Evolutionary conservation across 208 protist species (phyloP).

Genomic region (Trypanosoma melophagium): DNA sequence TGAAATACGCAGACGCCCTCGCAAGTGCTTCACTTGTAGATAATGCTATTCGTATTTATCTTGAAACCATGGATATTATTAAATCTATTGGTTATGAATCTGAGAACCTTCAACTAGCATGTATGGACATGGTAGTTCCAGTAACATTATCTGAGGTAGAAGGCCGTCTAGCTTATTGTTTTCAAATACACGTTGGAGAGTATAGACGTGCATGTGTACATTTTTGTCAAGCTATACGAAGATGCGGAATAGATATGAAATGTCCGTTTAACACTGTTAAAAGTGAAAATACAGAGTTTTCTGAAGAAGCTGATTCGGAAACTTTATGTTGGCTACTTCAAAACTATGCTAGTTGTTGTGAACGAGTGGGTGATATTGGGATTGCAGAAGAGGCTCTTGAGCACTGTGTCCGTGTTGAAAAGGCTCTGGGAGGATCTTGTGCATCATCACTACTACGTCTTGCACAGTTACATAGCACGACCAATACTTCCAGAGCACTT

Average conservation of each 20-base stretch:
- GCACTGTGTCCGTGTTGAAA: constrained; percentile 58
- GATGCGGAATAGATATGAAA: constrained; percentile 19
- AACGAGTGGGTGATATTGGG: constrained; percentile 44
- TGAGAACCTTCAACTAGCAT: constrained; percentile 28
- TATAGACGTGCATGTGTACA: constrained; percentile 61
- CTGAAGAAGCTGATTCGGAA: constrained; percentile 42
- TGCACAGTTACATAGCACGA: constrained; percentile 38
- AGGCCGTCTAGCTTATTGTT: constrained; percentile 61
- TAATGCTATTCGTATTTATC: constrained; percentile 58
- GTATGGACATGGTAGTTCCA: constrained; percentile 34
- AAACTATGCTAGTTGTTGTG: constrained; percentile 70
- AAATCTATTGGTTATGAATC: constrained; percentile 6
- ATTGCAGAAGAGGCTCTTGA: constrained; percentile 56
- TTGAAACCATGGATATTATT: constrained; percentile 45
- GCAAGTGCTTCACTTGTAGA: constrained; percentile 50
- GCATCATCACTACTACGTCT: constrained; percentile 55
- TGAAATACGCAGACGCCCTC: constrained; percentile 71
- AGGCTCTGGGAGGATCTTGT: constrained; percentile 41
- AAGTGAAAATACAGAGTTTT: neutral
- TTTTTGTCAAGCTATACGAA: constrained; percentile 48
- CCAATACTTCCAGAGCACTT: constrained; percentile 50
- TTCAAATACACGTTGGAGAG: constrained; percentile 72
- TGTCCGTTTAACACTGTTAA: constrained; percentile 19
- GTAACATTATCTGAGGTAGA: constrained; percentile 59
- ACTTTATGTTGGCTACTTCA: constrained; percentile 59